Percentiles rank a stretch among this genome's conserved stretches.
These are phyloP conservation scores for Sarocladium strictum DNA, from an alignment of 2,329 filamentous ascomycete genomes.

Conservation along the genomic window DNA sequence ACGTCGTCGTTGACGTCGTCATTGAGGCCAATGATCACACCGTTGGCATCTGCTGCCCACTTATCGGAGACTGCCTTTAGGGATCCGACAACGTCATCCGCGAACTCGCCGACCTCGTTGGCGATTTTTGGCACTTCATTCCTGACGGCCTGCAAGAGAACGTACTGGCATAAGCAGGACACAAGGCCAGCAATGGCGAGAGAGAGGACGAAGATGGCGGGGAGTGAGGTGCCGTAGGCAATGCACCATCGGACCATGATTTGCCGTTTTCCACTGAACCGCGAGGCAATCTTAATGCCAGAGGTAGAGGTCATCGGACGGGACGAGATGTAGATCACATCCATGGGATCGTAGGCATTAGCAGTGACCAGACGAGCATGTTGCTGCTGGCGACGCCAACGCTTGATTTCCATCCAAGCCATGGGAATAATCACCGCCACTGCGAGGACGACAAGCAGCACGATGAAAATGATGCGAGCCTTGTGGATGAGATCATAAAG, in stretches of 20 bases:
- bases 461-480: constrained; percentile 70
- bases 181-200: constrained; percentile 78
- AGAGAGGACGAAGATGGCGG: constrained; percentile 80
- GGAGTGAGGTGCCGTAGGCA: constrained; percentile 78
- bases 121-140: constrained; percentile 71
- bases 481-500: constrained; percentile 61
- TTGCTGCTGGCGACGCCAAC: constrained; percentile 68
- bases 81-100: constrained; percentile 67
- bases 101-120: constrained; percentile 70
- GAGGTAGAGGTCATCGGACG: constrained; percentile 67
- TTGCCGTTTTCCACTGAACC: constrained; percentile 60
- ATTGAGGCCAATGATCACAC: constrained; percentile 65
- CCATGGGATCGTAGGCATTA: constrained; percentile 71
- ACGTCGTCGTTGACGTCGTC: constrained; percentile 76
- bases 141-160: constrained; percentile 68
- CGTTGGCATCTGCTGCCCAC: constrained; percentile 75
- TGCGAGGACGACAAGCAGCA: constrained; percentile 66
- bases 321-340: constrained; percentile 82
- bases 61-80: constrained; percentile 66
- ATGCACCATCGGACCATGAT: constrained; percentile 75
- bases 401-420: constrained; percentile 72
- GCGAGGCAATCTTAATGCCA: constrained; percentile 64
- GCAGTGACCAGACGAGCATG: constrained; percentile 60
- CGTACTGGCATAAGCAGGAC: constrained; percentile 74
- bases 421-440: constrained; percentile 70